Percentiles rank a stretch among this genome's conserved stretches.
These are phyloP conservation scores for Nicotiana knightiana DNA, from an alignment of 257 asterid genomes.

Conservation along the genomic window DNA sequence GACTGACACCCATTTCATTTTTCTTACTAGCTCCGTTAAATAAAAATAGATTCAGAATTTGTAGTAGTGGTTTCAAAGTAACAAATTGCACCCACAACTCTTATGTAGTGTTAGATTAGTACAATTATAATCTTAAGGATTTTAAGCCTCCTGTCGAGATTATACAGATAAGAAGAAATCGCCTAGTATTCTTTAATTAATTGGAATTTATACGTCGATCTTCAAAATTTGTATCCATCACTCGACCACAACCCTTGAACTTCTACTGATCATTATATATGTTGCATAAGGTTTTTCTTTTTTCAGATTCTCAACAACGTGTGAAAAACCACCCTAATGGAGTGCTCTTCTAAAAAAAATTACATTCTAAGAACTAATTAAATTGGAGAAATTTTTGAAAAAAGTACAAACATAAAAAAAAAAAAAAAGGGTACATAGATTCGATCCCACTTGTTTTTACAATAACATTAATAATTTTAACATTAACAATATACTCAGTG, in stretches of 20 bases:
- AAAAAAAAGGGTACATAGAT: background rate
- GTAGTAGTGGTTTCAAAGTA: background rate
- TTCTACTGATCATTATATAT: too few species aligned
- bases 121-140: background rate
- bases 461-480: too few species aligned
- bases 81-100: background rate
- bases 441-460: background rate
- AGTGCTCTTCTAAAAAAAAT: background rate
- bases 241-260: background rate
- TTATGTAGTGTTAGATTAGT: background rate
- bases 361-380: background rate
- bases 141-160: background rate
- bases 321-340: background rate
- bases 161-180: too few species aligned
- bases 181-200: background rate
- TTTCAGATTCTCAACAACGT: too few species aligned
- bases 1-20: background rate
- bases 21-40: background rate
- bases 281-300: too few species aligned
- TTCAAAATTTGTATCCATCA: too few species aligned
- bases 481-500: too few species aligned
- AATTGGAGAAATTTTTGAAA: background rate
- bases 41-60: background rate
- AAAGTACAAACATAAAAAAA: background rate
- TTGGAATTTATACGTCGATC: background rate